These are phyloP conservation scores for Cladorrhinum sp. DNA, from an alignment of 2,329 filamentous ascomycete species.

Conservation along the genomic window DNA sequence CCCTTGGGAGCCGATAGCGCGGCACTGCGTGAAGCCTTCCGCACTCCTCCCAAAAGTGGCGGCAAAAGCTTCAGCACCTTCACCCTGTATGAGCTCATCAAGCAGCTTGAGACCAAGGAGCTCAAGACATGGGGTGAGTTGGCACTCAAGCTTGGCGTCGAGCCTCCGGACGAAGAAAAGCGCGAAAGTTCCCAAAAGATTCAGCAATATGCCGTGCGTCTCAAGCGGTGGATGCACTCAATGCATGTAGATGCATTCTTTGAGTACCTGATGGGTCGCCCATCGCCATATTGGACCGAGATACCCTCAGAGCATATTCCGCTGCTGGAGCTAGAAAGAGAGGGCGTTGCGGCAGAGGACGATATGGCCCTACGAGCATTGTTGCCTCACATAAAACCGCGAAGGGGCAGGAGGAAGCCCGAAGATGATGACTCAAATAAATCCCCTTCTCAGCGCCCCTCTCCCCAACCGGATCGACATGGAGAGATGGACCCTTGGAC, in stretches of 20 bases:
- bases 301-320: slow-evolving; percentile 65
- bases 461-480: slow-evolving; percentile 42
- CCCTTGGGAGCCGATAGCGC: slow-evolving; percentile 65
- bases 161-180: slow-evolving; percentile 75
- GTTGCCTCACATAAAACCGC: slow-evolving; percentile 70
- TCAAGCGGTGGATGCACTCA: slow-evolving; percentile 96
- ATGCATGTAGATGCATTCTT: slow-evolving; percentile 96
- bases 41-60: slow-evolving; percentile 78
- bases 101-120: slow-evolving; percentile 73
- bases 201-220: slow-evolving; percentile 86
- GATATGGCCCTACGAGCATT: slow-evolving; percentile 83
- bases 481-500: slow-evolving; percentile 52
- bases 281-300: slow-evolving; percentile 75
- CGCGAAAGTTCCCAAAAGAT: slow-evolving; percentile 90
- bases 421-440: slow-evolving; percentile 56
- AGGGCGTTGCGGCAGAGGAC: slow-evolving; percentile 81
- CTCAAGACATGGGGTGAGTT: slow-evolving; percentile 92
- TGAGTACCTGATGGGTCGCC: slow-evolving; percentile 76
- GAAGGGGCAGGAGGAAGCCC: slow-evolving; percentile 59
- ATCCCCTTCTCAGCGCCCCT: slow-evolving; percentile 56
- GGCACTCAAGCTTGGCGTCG: slow-evolving; percentile 82
- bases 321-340: slow-evolving; percentile 63
- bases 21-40: slow-evolving; percentile 72
- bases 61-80: slow-evolving; percentile 82
- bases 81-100: slow-evolving; percentile 72